Percentiles rank a stretch among this genome's conserved stretches.
These are phyloP conservation scores for Cryphonectria naterciae DNA, from an alignment of 2,329 filamentous ascomycete genomes.

Conservation along the genomic window DNA sequence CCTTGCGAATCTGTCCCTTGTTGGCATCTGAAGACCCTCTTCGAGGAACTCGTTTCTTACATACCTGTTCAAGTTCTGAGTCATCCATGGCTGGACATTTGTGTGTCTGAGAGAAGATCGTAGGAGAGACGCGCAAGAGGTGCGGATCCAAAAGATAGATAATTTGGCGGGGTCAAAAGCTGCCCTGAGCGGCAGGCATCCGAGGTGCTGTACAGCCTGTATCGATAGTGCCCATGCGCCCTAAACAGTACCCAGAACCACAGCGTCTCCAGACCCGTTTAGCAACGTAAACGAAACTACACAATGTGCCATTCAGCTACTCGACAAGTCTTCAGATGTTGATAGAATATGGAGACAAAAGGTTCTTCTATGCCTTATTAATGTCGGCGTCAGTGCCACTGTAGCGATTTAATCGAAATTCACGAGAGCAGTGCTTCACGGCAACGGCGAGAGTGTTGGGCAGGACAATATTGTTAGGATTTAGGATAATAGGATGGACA, in stretches of 20 bases:
- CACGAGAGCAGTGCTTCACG: too few species aligned
- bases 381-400: not conserved
- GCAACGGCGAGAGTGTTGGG: not conserved
- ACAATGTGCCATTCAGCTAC: not conserved
- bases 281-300: not conserved
- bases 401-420: not conserved
- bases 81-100: conserved; percentile 30
- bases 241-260: not conserved
- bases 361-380: not conserved
- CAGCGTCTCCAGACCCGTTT: not conserved
- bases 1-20: conserved; percentile 75
- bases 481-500: not conserved
- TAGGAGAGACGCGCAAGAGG: not conserved
- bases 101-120: not conserved
- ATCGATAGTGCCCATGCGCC: not conserved
- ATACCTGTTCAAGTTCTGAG: conserved; percentile 32
- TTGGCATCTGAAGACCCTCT: not conserved
- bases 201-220: conserved; percentile 1
- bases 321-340: not conserved
- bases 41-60: not conserved
- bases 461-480: not conserved
- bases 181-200: conserved; percentile 11
- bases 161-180: conserved; percentile 28
- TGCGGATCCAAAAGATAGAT: conserved; percentile 6
- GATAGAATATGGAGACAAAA: not conserved